Evolutionary conservation across 805 yeast species (phyloP), one percentile per base, ranked within the genome.

Genomic region (Saturnispora hagleri): DNA sequence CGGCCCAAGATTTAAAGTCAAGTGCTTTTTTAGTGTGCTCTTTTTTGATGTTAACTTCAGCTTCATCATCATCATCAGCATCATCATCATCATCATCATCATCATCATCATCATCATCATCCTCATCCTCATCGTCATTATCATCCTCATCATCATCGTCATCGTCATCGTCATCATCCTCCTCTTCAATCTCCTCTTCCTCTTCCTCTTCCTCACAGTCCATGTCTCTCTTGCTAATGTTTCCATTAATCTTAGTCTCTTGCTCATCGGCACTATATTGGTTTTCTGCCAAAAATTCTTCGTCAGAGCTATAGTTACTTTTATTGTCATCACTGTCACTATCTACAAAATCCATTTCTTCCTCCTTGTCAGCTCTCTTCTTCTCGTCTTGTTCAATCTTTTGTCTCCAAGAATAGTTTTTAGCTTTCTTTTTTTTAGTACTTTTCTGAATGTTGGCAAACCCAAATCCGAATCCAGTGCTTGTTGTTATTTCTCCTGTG

Each of bases 1-100:
- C 86, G 0, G 97, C 97, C 98, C 99, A 93, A 18, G 78, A 77
- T 67, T 86, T 87, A 73, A 93, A 93, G 17, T 81, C 77, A 36
- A 74, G 72, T 1, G 88, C 91, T 44, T 69, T 70, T 31, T 73
- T 63, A 41, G 68, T 64, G 55, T 73, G 82, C 36, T 71, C 69
- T 41, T 75, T 75, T 59, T 71, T 76, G 33, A 63, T 55, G 31
- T 61, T 59, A 17, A 59, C 55, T 1, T 64, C 69, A 3, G 60
- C 65, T 5, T 68, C 69, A 3, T 61, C 67, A 5, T 63, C 68
- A 13, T 53, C 54, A n/a, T 52, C 56, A 1, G 64, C 70, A 1
- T 57, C 64, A 5, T 64, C 69, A 3, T 57, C 62, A 2, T 59
- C 65, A 4, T 60, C 66, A 6, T 63, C 72, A 4, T 62, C 66